Percentiles rank a stretch among this genome's conserved stretches.
Evolutionary conservation across 1,284 basidiomycete species (phyloP).

Genomic region (Inonotus obliquus): DNA sequence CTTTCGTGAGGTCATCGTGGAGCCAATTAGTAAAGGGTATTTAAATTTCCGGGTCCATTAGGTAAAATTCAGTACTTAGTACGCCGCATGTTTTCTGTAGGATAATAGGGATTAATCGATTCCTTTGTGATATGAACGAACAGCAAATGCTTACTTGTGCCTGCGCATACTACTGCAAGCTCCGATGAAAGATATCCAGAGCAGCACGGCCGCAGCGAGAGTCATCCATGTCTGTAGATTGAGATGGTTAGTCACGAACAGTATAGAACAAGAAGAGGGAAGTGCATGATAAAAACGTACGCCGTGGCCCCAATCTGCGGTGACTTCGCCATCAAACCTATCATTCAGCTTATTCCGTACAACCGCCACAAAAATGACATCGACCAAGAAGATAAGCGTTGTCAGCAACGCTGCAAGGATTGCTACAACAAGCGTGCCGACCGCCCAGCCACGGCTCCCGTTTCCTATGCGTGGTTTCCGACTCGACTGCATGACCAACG

Average conservation of each 20-base stretch:
- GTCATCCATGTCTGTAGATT: constrained; percentile 52
- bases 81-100: neutral
- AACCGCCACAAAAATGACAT: constrained; percentile 46
- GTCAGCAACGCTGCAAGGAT: constrained; percentile 40
- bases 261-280: neutral
- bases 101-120: neutral
- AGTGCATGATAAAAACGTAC: constrained; percentile 30
- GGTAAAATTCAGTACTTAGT: neutral
- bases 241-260: neutral
- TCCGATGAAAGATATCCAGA: constrained; percentile 43
- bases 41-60: neutral
- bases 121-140: neutral
- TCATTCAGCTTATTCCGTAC: constrained; percentile 39
- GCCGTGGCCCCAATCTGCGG: constrained; percentile 43
- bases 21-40: neutral
- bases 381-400: constrained; percentile 49
- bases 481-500: constrained; percentile 42
- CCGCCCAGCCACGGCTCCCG: constrained; percentile 26
- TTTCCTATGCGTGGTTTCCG: constrained; percentile 28
- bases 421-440: constrained; percentile 30
- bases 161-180: constrained; percentile 35
- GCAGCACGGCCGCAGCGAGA: constrained; percentile 42
- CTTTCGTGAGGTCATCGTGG: neutral
- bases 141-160: constrained; percentile 6
- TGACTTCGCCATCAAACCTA: constrained; percentile 37